Evolutionary conservation across 2,329 filamentous ascomycete genomes (phyloP).

Genomic region (Calycina herbarum): DNA sequence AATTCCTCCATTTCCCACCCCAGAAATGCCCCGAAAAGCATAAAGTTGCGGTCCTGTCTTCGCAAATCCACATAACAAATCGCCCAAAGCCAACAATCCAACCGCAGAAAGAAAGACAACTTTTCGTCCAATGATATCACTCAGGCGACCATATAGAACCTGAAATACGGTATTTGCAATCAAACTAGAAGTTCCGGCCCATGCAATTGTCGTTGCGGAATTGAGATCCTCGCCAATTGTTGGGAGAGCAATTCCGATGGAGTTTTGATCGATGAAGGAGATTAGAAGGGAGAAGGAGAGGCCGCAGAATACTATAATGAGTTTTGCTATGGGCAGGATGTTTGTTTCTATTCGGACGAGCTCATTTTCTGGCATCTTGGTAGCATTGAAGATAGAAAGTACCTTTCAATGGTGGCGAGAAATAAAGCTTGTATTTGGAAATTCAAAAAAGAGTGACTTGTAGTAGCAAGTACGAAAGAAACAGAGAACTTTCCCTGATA

Average conservation of each 20-base stretch:
- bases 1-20: conserved; percentile 63
- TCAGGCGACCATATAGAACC: conserved; percentile 62
- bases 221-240: conserved; percentile 49
- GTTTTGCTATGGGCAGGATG: conserved; percentile 51
- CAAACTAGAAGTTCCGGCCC: conserved; percentile 54
- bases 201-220: conserved; percentile 52
- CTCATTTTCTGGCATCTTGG: conserved; percentile 28
- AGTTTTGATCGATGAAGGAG: conserved; percentile 45
- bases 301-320: conserved; percentile 51
- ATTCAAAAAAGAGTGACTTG: too few relatives aligned
- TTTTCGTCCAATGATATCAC: conserved; percentile 62
- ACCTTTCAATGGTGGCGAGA: background rate
- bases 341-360: conserved; percentile 52
- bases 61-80: conserved; percentile 59
- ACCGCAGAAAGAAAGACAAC: conserved; percentile 55
- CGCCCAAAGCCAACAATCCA: conserved; percentile 53
- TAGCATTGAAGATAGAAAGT: background rate
- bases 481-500: too few relatives aligned
- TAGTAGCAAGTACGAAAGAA: too few relatives aligned
- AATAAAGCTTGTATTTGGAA: background rate
- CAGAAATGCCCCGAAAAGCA: conserved; percentile 58
- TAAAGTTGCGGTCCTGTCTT: conserved; percentile 59
- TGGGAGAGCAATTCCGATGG: conserved; percentile 46
- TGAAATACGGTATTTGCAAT: conserved; percentile 63
- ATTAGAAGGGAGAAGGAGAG: conserved; percentile 55